Percentiles rank a stretch among this genome's conserved stretches.
phyloP scores from a whole-genome alignment of 2,329 filamentous ascomycete species.

The Fusarium sp. region DNA sequence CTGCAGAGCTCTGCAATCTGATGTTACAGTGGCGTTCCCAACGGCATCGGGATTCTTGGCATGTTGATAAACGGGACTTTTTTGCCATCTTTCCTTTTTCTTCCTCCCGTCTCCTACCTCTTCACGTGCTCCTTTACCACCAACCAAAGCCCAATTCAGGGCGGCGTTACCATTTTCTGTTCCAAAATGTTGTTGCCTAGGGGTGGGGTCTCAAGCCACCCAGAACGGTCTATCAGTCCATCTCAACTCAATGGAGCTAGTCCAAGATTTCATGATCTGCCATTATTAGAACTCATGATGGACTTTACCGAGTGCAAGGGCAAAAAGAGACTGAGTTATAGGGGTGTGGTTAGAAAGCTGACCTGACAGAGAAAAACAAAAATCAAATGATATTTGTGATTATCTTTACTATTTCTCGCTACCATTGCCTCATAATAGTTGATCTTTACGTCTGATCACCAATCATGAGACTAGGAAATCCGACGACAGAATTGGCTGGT shows the following conservation, averaged over 20 bases:
- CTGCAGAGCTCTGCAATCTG: conserved; percentile 4
- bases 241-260: conserved; percentile 34
- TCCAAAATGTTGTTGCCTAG: conserved; percentile 46
- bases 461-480: conserved; percentile 13
- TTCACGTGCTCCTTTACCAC: neutral
- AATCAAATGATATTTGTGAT: neutral
- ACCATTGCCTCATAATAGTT: neutral
- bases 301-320: neutral
- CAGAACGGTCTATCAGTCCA: conserved; percentile 21
- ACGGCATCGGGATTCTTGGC: neutral
- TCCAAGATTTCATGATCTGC: conserved; percentile 39
- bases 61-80: conserved; percentile 1
- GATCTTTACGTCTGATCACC: conserved; percentile 3
- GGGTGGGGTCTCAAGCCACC: conserved; percentile 32
- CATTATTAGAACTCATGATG: conserved; percentile 42
- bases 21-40: conserved; percentile 28
- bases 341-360: conserved; percentile 14
- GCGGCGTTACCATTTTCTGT: conserved; percentile 14
- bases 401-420: neutral
- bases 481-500: neutral
- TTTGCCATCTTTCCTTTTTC: neutral
- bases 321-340: neutral
- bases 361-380: conserved; percentile 8
- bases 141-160: conserved; percentile 4
- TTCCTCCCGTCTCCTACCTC: conserved; percentile 7